Base-by-base conservation (phyloP, 2,329 filamentous ascomycete species). In the Ophiobolus disseminans region DNA sequence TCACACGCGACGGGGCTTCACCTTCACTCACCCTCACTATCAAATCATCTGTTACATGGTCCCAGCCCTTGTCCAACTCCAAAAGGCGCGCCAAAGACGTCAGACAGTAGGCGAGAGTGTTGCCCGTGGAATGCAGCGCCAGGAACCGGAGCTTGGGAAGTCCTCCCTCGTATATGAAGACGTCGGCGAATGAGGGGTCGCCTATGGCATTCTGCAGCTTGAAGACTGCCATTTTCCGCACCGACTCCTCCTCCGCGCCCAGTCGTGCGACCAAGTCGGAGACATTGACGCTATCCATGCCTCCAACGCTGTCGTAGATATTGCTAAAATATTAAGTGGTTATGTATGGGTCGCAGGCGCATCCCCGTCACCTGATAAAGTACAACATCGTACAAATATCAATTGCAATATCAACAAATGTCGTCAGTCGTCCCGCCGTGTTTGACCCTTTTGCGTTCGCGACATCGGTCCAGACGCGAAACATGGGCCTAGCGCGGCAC, bases 61-160 rank as follows among this genome's bases (percentile, higher is more conserved):
- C 92, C 94, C 94, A 99, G 50, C 94, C 94, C 83, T 97, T 96
- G 76, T 97, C 94, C 30, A 97, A 89, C 76, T 99, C 94, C 53
- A 99, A 80, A 51, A 99, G 77, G 47, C 91, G 85, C 48, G 87
- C 90, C 63, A 97, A 82, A 65, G 90, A 94, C 60, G 96, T 93
- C 51, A 99, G 80, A 53, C 92, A 90, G 76, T 99, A 99, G 52
- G 94, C 94, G 68, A 99, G 81, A 1, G 94, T 97, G 74, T 99
- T 99, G 49, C 94, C 94, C 48, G 85, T 89, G 22, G 92, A 87
- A 58, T 85, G 84, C 80, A 97, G 86, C 56, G 94, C 91, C 44
- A 97, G 81, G 47, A 89, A 86, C 43, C 91, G 86, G 64, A 99
- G 78, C 60, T 93, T 86, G 59, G 86, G 82, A 57, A 97, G 81